These are phyloP conservation scores for Phellopilus nigrolimitatus DNA, from an alignment of 1,284 basidiomycete genomes.

Conservation along the genomic window DNA sequence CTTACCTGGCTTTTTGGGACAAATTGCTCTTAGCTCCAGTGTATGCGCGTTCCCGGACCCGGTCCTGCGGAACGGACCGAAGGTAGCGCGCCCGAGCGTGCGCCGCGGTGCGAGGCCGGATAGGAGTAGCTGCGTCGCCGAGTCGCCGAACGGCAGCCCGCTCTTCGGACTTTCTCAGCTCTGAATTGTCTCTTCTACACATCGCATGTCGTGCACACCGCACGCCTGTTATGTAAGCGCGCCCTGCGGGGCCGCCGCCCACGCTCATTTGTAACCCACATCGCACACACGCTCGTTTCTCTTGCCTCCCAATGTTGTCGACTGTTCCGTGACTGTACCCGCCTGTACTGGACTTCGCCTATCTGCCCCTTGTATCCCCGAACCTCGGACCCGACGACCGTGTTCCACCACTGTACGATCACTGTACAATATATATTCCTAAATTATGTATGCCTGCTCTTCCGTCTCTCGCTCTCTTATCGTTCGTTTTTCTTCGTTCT, in stretches of 20 bases:
- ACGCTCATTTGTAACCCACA: not conserved
- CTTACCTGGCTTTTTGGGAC: constrained; percentile 4
- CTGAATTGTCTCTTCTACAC: too few relatives aligned
- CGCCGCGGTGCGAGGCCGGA: too few relatives aligned
- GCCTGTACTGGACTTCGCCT: not conserved
- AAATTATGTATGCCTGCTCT: constrained; percentile 7
- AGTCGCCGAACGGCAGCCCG: too few relatives aligned
- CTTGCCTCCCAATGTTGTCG: too few relatives aligned
- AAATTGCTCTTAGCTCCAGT: constrained; percentile 6
- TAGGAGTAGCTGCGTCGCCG: too few relatives aligned
- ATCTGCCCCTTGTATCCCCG: not conserved
- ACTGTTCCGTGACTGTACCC: not conserved
- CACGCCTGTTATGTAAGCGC: not conserved
- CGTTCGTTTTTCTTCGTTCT: constrained; percentile 54
- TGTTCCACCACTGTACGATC: not conserved
- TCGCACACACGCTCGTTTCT: not conserved
- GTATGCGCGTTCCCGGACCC: not conserved
- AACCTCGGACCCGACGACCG: not conserved
- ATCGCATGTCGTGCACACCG: too few relatives aligned
- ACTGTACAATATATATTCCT: constrained; percentile 15
- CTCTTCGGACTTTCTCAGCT: too few relatives aligned
- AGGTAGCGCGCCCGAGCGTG: not conserved
- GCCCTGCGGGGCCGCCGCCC: not conserved
- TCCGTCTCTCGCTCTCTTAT: not conserved
- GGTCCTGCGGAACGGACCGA: constrained; percentile 1